Evolutionary conservation across 495 filamentous ascomycete genomes (phyloP), one percentile per base, ranked within the genome.

Genomic region (Xylaria venustula): DNA sequence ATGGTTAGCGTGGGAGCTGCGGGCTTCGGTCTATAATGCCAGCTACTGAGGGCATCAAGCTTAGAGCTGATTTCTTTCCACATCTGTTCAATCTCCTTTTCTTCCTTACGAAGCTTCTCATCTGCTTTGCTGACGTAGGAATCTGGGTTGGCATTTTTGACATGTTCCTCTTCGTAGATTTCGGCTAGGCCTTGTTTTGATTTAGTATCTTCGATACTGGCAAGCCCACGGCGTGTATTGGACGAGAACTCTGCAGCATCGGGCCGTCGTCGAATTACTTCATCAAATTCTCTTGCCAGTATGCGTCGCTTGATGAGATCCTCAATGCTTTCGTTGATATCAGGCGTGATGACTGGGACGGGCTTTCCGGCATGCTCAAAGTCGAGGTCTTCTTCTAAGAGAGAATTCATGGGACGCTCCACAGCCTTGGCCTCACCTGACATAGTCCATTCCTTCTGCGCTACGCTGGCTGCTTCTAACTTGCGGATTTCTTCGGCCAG

Each of bases 321-420:
- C 72, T 98, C 94, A 55, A 98, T 95, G 55, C 88, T 88, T 72
- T 97, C 93, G 44, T 86, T 93, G 11, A 95, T 83, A 70, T 97
- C 93, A n/a, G 89, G 87, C 0, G 95, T 98, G 65, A 97, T 91
- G 30, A 97, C 90, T 3, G 93, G 91, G 0, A 97, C 88, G 0
- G 94, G 94, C 71, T 97, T 98, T 61, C 94, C 95, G n/a, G 90
- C 85, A 49, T 94, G 85, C 72, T 98, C 94, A 66, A 97, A 98
- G 54, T 98, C 94, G 14, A 98, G 82, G 62, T 97, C 92, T 74
- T 98, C 88, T 71, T 97, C 95, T 2, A 98, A 83, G 0, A 98
- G 83, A 0, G 93, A 96, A 73, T 98, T 98, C 17, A 92, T 60
- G 0, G 95, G 94, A 47, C 94, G 82, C 59, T 91, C 90, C 2